A percentile compares a stretch with the other conserved stretches of the same genome.
Evolutionary conservation across 2,329 filamentous ascomycete species (phyloP).

Genomic region (Domatiomyces globalis): DNA sequence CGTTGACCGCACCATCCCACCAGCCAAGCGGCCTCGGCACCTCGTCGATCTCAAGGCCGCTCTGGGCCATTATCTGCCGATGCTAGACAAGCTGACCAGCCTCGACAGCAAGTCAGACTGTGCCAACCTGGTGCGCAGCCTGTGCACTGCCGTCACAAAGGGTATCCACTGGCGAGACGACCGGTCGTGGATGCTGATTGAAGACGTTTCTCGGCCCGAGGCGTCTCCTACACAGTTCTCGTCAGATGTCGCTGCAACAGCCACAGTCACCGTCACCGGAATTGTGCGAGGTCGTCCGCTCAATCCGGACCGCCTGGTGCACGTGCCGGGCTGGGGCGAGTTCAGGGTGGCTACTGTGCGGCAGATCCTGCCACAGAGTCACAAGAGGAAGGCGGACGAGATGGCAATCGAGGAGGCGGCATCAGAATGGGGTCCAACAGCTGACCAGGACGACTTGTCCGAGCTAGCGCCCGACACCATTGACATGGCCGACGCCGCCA

Average conservation of each 20-base stretch:
- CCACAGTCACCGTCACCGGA: conserved; percentile 64
- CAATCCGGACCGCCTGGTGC: conserved; percentile 78
- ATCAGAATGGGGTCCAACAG: conserved; percentile 49
- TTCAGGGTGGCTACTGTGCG: conserved; percentile 86
- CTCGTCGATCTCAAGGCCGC: conserved; percentile 76
- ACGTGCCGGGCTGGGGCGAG: conserved; percentile 85
- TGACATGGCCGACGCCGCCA: conserved; percentile 56
- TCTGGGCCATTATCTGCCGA: conserved; percentile 86
- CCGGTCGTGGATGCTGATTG: conserved; percentile 86
- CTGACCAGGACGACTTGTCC: conserved; percentile 69
- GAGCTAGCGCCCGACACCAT: conserved; percentile 78
- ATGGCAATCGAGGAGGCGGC: conserved; percentile 53
- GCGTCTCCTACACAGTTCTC: conserved; percentile 14
- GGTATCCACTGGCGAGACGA: conserved; percentile 93
- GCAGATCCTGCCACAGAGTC: conserved; percentile 45
- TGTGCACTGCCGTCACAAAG: conserved; percentile 86
- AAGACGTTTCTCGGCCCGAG: conserved; percentile 60
- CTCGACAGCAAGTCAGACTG: conserved; percentile 82
- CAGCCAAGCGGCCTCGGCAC: conserved; percentile 64
- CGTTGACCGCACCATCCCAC: conserved; percentile 61
- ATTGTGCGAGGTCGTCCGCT: conserved; percentile 72
- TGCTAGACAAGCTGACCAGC: conserved; percentile 79
- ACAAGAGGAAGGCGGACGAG: conserved; percentile 41
- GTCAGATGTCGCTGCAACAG: conserved; percentile 30
- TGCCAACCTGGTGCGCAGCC: conserved; percentile 73